Evolutionary conservation across 2,329 filamentous ascomycete species (phyloP).

Genomic region (Exophiala viscosa): DNA sequence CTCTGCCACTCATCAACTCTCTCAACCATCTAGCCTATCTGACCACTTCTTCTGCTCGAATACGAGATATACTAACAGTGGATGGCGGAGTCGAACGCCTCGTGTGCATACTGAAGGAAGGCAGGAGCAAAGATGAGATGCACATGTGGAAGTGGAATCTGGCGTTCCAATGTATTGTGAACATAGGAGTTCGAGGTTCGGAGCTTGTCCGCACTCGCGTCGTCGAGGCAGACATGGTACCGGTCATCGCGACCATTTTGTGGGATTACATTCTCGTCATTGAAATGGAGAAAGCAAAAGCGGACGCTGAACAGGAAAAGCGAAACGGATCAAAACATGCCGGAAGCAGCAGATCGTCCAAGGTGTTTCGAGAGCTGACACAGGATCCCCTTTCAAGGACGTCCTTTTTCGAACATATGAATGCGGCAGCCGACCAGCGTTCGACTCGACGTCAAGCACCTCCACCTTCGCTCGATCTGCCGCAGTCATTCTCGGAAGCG

Average conservation of each 20-base stretch:
- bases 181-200: slow-evolving; percentile 93
- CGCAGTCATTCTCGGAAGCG: slow-evolving; percentile 53
- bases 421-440: slow-evolving; percentile 55
- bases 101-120: slow-evolving; percentile 96
- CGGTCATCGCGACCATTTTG: slow-evolving; percentile 94
- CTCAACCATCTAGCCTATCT: slow-evolving; percentile 98
- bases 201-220: slow-evolving; percentile 91
- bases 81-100: slow-evolving; percentile 96
- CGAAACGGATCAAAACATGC: slow-evolving; percentile 34
- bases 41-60: slow-evolving; percentile 94
- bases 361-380: slow-evolving; percentile 26
- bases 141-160: slow-evolving; percentile 99
- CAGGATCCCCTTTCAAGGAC: slow-evolving; percentile 34
- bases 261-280: slow-evolving; percentile 98
- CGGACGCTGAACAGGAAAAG: slow-evolving; percentile 66
- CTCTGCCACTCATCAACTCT: slow-evolving; percentile 94
- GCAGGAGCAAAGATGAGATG: slow-evolving; percentile 96
- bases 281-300: slow-evolving; percentile 83
- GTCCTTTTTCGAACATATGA: slow-evolving; percentile 47
- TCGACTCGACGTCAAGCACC: slow-evolving; percentile 72
- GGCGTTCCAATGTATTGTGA: slow-evolving; percentile 97
- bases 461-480: slow-evolving; percentile 78
- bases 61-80: slow-evolving; percentile 94
- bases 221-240: slow-evolving; percentile 98
- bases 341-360: slow-evolving; percentile 34